These are phyloP conservation scores for Azolla pinnata DNA, from an alignment of 75 land plant species.

Conservation along the genomic window DNA sequence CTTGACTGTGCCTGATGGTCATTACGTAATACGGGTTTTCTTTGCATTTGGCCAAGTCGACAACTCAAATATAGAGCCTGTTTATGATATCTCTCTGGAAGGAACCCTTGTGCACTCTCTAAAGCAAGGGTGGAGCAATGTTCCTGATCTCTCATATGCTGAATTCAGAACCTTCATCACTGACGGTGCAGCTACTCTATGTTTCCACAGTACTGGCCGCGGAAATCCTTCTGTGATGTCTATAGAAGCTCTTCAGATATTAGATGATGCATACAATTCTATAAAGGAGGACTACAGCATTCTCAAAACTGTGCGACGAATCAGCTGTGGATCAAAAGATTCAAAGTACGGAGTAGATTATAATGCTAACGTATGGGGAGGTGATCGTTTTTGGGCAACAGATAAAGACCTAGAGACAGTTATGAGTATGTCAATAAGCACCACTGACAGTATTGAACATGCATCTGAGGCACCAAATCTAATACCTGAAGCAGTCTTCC, in stretches of 20 bases:
- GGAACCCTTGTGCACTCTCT: constrained; percentile 69
- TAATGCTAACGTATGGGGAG: constrained; percentile 60
- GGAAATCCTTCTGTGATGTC: constrained; percentile 84
- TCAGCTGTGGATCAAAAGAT: constrained; percentile 45
- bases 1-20: constrained; percentile 54
- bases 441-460: constrained; percentile 23
- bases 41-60: constrained; percentile 46
- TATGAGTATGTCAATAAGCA: constrained; percentile 21
- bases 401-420: constrained; percentile 22
- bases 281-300: constrained; percentile 18
- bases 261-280: constrained; percentile 54
- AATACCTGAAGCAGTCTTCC: constrained; percentile 70
- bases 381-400: constrained; percentile 74
- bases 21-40: constrained; percentile 59
- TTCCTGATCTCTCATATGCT: constrained; percentile 43
- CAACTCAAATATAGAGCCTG: constrained; percentile 54
- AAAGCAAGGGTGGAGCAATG: constrained; percentile 61
- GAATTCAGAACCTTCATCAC: constrained; percentile 59
- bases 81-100: constrained; percentile 81
- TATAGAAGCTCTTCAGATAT: constrained; percentile 70
- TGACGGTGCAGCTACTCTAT: constrained; percentile 56
- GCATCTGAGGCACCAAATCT: constrained; percentile 55
- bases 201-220: constrained; percentile 92
- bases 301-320: constrained; percentile 49
- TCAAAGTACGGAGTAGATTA: constrained; percentile 48